Evolutionary conservation across 306 rosid genomes (phyloP), one percentile per base, ranked within the genome.

Genomic region (Morella rubra): DNA sequence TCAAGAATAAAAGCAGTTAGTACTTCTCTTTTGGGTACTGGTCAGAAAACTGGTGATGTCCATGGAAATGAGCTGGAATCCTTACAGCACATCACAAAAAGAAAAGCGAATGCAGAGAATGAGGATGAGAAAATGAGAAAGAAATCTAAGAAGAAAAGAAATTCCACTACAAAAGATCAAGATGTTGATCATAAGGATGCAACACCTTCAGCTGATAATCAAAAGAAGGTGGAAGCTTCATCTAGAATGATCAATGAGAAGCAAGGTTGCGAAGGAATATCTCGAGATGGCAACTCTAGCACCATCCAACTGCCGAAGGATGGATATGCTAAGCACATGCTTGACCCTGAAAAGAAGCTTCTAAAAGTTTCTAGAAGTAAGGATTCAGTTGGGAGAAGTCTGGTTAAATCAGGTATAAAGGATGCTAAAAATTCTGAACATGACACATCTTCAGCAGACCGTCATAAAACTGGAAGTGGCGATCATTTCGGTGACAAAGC

Each of bases 121-220:
- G 60, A 5, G 49, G 74, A 81, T 70, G 73, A 79, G 80, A 82
- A 75, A 70, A 83, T 54, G 83, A 59, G 76, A 74, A 86, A 75
- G 80, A 87, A 73, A 83, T 75, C 84, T 40, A 91, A 84, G 74
- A 84, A 76, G 85, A 87, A 86, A 71, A 83, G 71, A 61, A 69
- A 47, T 59, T 71, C 89, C 53, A 32, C 77, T 54, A 22, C 77
- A 81, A 81, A 88, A 73, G 89, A 56, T 71, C 77, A 81, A 53
- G 80, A 40, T 73, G 54, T 42, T 60, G 77, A 56, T 77, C 64
- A 69, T 69, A 45, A 79, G 73, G 77, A 70, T 73, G 73, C 83
- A 62, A 40, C 64, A 24, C 69, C 37, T 6, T 66, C 73, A 41
- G 37, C 76, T 88, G 85, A 73, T 56, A 41, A 37, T 45, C 60